Evolutionary conservation across 2,329 filamentous ascomycete species (phyloP).

Genomic region (Tolypocladium tropicale): DNA sequence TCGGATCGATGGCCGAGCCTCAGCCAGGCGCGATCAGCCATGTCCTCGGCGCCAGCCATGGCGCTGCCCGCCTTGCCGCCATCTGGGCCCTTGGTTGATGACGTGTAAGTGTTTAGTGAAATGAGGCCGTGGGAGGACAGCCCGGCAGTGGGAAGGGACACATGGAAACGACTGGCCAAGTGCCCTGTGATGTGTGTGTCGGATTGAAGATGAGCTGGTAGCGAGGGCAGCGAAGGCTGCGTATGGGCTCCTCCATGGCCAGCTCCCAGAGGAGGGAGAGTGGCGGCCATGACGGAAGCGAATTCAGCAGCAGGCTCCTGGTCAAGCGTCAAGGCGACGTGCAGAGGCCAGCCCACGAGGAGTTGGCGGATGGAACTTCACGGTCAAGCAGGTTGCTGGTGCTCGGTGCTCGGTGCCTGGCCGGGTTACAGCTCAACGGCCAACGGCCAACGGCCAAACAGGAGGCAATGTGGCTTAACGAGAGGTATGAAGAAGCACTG

Average conservation of each 20-base stretch:
- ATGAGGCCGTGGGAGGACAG: slow-evolving; percentile 89
- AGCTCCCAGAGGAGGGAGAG: slow-evolving; percentile 38
- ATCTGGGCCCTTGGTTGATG: slow-evolving; percentile 79
- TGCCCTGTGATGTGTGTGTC: slow-evolving; percentile 73
- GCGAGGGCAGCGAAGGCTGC: slow-evolving; percentile 76
- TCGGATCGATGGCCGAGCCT: slow-evolving; percentile 80
- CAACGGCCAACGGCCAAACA: neutral
- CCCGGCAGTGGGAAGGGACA: slow-evolving; percentile 74
- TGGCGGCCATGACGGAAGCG: slow-evolving; percentile 48
- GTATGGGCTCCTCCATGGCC: slow-evolving; percentile 55
- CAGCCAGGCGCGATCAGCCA: slow-evolving; percentile 78
- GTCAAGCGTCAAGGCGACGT: neutral
- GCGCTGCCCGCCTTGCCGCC: slow-evolving; percentile 86
- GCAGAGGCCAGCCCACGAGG: neutral
- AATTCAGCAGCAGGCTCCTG: slow-evolving; percentile 17
- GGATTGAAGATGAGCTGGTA: slow-evolving; percentile 74
- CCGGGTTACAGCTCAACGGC: neutral
- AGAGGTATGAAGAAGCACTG: neutral
- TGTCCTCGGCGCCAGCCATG: slow-evolving; percentile 83
- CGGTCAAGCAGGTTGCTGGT: neutral
- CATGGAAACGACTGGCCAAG: slow-evolving; percentile 83
- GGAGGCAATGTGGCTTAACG: neutral
- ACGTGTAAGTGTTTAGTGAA: slow-evolving; percentile 88
- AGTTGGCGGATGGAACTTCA: neutral
- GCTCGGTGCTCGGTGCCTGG: neutral